Percentiles rank a stretch among this genome's conserved stretches.
Conservation (phyloP, 2,329 filamentous ascomycete genomes). For the Emmonsia crescens region DNA sequence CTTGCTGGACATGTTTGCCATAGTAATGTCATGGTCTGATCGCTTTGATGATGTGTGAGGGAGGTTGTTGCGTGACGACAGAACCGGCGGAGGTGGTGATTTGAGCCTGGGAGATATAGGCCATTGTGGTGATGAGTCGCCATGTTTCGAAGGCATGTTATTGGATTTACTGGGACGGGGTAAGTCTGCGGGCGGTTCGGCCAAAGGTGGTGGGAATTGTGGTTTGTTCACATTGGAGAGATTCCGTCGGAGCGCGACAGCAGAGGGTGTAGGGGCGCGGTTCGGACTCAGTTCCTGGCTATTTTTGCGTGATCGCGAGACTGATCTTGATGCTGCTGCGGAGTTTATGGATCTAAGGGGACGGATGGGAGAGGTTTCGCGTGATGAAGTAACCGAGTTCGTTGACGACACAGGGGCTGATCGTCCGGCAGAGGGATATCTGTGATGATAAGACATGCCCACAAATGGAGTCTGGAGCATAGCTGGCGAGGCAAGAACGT, state of each 20-base stretch:
- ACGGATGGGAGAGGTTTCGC: conserved; percentile 38
- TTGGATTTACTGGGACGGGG: conserved; percentile 54
- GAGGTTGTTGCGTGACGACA: conserved; percentile 22
- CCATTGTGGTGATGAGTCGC: conserved; percentile 55
- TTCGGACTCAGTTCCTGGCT: conserved; percentile 57
- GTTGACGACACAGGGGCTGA: conserved; percentile 29
- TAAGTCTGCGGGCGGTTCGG: conserved; percentile 52
- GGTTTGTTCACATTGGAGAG: conserved; percentile 60
- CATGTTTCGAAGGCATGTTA: conserved; percentile 22
- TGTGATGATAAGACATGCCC: conserved; percentile 1
- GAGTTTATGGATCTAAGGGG: conserved; percentile 23
- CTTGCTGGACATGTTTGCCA: conserved; percentile 44
- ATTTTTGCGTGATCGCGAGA: conserved; percentile 52
- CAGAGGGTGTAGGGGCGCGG: conserved; percentile 45
- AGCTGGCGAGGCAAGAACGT: not conserved
- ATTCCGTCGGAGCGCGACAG: conserved; percentile 53
- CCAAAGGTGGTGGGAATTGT: conserved; percentile 47
- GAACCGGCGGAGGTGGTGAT: conserved; percentile 51
- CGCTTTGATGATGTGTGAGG: conserved; percentile 28
- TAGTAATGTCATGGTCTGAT: conserved; percentile 35
- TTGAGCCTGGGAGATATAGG: conserved; percentile 37
- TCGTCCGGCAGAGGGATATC: conserved; percentile 16
- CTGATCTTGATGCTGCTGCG: conserved; percentile 23
- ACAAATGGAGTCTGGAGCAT: not conserved
- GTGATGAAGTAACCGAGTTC: conserved; percentile 38